Base-by-base conservation (phyloP, 192 early-diverging fungal species). In the Spizellomyces sp. region DNA sequence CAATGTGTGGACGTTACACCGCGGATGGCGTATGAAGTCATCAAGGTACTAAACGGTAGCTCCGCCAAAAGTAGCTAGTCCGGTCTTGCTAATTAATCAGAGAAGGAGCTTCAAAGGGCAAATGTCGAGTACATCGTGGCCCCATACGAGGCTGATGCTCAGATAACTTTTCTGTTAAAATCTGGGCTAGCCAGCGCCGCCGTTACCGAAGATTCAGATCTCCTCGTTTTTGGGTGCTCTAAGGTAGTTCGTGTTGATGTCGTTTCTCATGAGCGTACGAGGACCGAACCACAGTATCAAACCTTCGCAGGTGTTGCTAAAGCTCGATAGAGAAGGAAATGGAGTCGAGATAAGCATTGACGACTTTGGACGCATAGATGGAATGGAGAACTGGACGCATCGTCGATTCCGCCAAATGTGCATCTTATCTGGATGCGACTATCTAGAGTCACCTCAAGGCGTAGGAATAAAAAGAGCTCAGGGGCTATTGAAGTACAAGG, bases 401-500 rank as follows among this genome's bases (percentile, higher is more conserved):
- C 58, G 82, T 79, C 78, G 82, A 58, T 86, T 99, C 63, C 88
- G 93, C 9, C 87, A 93, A 9, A 92, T 96, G 92, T 95, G 95
- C 70, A 98, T 99, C 44, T 62, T 99, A n/a, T 88, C 92, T 0
- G 98, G 98, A n/a, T 99, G 98, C 75, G 98, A 99, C 68, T 99
- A 99, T 70, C 74, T 95, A 15, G 86, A 90, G 0, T 94, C 90
- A 0, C 79, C 94, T 9, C 85, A 88, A 4, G 92, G 95, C 4
- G 86, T 99, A 48, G 98, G 96, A 0, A 75, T 99, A 19, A 94
- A 91, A 71, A 93, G 81, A 48, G 95, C 96, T 0, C 77, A 80
- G 9, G 74, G 75, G 45, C 67, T 86, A 14, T 45, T 69, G 47
- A 70, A 65, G 36, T 21, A 59, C 67, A 56, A 70, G 36, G 67